Evolutionary conservation across 2,329 filamentous ascomycete genomes (phyloP).

Genomic region (Fusarium tanahbumbuense): DNA sequence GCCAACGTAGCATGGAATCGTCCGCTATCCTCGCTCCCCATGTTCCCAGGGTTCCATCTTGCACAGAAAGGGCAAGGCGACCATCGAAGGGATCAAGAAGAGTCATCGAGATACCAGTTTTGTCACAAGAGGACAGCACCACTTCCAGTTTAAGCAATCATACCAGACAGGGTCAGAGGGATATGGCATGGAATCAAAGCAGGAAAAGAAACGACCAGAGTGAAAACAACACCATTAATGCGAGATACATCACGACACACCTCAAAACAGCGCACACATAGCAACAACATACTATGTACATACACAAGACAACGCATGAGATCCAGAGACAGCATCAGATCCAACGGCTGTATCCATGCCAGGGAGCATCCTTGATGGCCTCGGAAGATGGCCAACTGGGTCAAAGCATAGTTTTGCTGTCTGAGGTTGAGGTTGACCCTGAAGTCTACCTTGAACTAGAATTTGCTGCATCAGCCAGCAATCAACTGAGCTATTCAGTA

Average conservation of each 20-base stretch:
- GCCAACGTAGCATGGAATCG: not conserved
- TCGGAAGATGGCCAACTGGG: conserved; percentile 16
- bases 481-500: not conserved
- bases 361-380: conserved; percentile 26
- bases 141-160: conserved; percentile 20
- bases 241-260: conserved; percentile 29
- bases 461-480: not conserved
- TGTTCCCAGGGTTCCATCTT: conserved; percentile 18
- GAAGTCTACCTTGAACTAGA: not conserved
- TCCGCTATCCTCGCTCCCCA: conserved; percentile 7
- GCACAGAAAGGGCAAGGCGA: conserved; percentile 18
- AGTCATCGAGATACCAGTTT: conserved; percentile 15
- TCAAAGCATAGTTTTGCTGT: conserved; percentile 7
- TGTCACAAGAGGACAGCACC: conserved; percentile 19
- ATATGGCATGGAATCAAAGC: conserved; percentile 14
- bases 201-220: conserved; percentile 19
- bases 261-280: conserved; percentile 23
- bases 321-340: conserved; percentile 26
- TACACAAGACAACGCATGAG: conserved; percentile 33
- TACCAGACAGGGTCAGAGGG: conserved; percentile 8
- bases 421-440: conserved; percentile 18
- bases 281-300: conserved; percentile 23
- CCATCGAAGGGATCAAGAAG: conserved; percentile 15
- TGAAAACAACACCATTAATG: conserved; percentile 30
- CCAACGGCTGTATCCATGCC: conserved; percentile 17